Evolutionary conservation across 2,329 filamentous ascomycete species (phyloP).

Genomic region (Sarocladiaceae sp.): DNA sequence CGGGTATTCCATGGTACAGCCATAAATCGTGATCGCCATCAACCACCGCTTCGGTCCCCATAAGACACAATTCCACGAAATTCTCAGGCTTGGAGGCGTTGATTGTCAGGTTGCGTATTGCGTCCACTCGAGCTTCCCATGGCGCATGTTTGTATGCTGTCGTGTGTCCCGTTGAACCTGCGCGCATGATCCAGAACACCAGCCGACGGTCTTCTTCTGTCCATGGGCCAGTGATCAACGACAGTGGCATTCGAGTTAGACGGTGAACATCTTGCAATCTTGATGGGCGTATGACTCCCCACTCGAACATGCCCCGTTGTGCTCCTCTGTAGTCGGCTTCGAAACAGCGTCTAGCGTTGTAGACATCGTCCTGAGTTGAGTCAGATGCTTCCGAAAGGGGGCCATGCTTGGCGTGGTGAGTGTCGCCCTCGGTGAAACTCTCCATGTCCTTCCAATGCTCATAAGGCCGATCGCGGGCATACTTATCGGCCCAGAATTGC

Average conservation of each 20-base stretch:
- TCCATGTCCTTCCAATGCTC: constrained; percentile 21
- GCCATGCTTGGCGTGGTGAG: neutral
- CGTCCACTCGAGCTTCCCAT: constrained; percentile 38
- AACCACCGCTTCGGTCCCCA: constrained; percentile 13
- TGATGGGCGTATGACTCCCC: neutral
- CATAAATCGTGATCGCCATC: constrained; percentile 8
- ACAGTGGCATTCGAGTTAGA: constrained; percentile 32
- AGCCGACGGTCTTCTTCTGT: constrained; percentile 32
- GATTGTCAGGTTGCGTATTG: constrained; percentile 31
- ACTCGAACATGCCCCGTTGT: constrained; percentile 12
- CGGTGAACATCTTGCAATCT: constrained; percentile 32
- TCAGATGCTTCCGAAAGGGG: constrained; percentile 15
- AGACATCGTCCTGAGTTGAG: constrained; percentile 20
- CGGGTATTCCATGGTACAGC: constrained; percentile 23
- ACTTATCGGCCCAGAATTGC: constrained; percentile 39
- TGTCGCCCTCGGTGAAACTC: neutral
- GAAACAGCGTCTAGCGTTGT: constrained; percentile 30
- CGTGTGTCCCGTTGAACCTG: constrained; percentile 27
- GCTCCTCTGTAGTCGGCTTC: constrained; percentile 30
- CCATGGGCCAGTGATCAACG: constrained; percentile 39
- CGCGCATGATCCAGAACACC: constrained; percentile 42
- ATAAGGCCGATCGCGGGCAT: constrained; percentile 29
- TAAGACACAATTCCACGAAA: constrained; percentile 26
- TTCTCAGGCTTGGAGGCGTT: constrained; percentile 22
- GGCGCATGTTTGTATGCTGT: constrained; percentile 21